A percentile compares a stretch with the other conserved stretches of the same genome.
phyloP scores from a whole-genome alignment of 768 basidiomycete genomes.

The Leccinum rimulosum region DNA sequence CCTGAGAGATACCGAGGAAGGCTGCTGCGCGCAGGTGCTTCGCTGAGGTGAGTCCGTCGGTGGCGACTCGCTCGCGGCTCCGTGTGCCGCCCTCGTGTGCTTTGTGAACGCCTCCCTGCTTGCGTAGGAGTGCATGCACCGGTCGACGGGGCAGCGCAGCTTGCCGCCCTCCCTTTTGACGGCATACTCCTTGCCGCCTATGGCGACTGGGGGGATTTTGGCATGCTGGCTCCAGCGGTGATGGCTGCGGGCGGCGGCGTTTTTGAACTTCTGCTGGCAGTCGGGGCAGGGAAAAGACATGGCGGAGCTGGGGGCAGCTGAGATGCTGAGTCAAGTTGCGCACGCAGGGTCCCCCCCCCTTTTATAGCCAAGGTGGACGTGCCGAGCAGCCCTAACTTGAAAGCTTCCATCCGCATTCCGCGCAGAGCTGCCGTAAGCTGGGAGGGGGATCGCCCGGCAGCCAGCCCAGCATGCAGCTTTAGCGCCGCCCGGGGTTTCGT shows the following conservation, averaged over 20 bases:
- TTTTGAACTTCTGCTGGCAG: not conserved
- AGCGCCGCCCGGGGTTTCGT: too few relatives aligned
- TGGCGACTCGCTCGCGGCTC: not conserved
- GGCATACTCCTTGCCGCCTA: not conserved
- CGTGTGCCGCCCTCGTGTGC: not conserved
- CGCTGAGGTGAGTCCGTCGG: not conserved
- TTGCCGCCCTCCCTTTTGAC: not conserved
- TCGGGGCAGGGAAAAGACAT: not conserved
- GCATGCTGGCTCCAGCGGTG: not conserved
- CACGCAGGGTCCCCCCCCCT: too few relatives aligned
- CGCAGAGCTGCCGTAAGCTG: too few relatives aligned
- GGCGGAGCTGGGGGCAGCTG: too few relatives aligned
- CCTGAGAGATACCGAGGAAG: not conserved
- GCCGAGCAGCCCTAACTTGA: too few relatives aligned
- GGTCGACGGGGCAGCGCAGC: not conserved
- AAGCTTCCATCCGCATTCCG: too few relatives aligned
- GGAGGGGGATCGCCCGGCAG: too few relatives aligned
- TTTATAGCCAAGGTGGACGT: too few relatives aligned
- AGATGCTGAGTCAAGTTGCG: too few relatives aligned
- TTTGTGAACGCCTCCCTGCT: not conserved
- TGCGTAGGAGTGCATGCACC: not conserved
- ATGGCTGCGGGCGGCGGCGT: not conserved
- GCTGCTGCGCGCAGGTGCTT: not conserved
- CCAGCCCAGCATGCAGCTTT: too few relatives aligned
- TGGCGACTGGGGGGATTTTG: not conserved